Conservation (phyloP, 1,284 basidiomycete species). For the Melanopsichium pennsylvanicum region DNA sequence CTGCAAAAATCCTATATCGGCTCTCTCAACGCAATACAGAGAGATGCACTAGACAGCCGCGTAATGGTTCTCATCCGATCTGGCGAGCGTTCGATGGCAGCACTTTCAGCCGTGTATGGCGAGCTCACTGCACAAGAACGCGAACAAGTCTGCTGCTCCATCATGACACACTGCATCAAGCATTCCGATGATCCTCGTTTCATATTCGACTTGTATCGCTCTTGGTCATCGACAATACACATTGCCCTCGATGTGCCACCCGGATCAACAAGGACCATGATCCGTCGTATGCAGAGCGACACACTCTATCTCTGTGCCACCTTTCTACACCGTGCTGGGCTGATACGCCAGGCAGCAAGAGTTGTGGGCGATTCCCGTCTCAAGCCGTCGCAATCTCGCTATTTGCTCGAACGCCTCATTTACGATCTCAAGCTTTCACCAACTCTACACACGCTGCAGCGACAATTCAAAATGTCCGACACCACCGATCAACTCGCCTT, state of each 20-base stretch:
- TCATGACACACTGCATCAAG: constrained; percentile 14
- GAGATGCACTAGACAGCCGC: constrained; percentile 7
- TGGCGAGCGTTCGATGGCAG: constrained; percentile 29
- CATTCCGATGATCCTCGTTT: constrained; percentile 4
- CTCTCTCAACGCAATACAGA: not conserved
- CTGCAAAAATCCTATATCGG: constrained; percentile 14
- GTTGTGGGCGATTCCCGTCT: constrained; percentile 28
- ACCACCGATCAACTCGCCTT: not conserved
- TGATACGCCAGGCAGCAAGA: constrained; percentile 24
- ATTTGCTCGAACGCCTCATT: constrained; percentile 31
- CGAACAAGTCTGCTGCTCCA: constrained; percentile 24
- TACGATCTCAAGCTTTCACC: constrained; percentile 13
- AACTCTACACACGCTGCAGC: not conserved
- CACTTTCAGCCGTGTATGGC: constrained; percentile 7
- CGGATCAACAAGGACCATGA: not conserved
- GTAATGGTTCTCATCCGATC: constrained; percentile 10
- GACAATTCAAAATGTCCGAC: too few relatives aligned
- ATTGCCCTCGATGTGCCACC: not conserved
- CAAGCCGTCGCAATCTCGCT: constrained; percentile 41
- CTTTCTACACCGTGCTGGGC: constrained; percentile 12
- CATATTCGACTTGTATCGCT: constrained; percentile 25
- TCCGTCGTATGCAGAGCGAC: constrained; percentile 26
- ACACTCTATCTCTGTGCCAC: constrained; percentile 24
- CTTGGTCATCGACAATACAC: constrained; percentile 1
- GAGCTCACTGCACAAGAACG: not conserved